A percentile compares a stretch with the other conserved stretches of the same genome.
phyloP scores from a whole-genome alignment of 176 grass and related monocot species.

The Zizania latifolia region DNA sequence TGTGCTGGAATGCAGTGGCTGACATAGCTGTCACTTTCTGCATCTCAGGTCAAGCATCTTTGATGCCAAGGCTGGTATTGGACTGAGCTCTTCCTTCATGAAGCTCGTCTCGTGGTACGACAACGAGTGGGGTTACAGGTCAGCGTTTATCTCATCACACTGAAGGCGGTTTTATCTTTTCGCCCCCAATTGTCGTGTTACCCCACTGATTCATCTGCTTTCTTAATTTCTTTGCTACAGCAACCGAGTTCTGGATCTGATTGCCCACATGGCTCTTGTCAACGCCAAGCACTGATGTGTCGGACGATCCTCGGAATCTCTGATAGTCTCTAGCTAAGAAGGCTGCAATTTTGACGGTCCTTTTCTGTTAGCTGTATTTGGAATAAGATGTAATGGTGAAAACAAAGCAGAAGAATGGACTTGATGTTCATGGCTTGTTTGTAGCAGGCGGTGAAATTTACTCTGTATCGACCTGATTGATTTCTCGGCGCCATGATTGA shows the following conservation, averaged over 20 bases:
- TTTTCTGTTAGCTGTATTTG: conserved; percentile 4
- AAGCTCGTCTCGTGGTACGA: conserved; percentile 98
- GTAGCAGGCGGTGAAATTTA: conserved; percentile 2
- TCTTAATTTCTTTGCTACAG: conserved; percentile 34
- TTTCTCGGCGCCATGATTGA: not conserved
- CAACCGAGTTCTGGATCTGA: conserved; percentile 90
- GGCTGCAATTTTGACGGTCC: conserved; percentile 47
- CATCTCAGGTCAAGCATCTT: conserved; percentile 90
- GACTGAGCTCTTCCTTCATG: conserved; percentile 85
- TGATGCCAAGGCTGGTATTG: conserved; percentile 97
- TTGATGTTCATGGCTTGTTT: not conserved
- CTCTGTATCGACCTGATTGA: not conserved
- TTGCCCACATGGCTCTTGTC: conserved; percentile 82
- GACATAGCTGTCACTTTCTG: not conserved
- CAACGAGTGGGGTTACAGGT: conserved; percentile 99
- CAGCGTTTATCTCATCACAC: not conserved
- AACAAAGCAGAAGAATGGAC: not conserved
- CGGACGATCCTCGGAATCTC: not conserved
- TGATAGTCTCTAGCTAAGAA: not conserved
- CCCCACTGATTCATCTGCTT: not conserved
- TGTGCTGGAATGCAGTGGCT: not conserved
- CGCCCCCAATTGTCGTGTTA: not conserved
- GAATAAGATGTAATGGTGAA: conserved; percentile 22
- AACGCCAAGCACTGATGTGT: conserved; percentile 44
- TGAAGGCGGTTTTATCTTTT: too few relatives aligned